phyloP scores from a whole-genome alignment of 2,329 filamentous ascomycete genomes.

The Cercospora sojina region DNA sequence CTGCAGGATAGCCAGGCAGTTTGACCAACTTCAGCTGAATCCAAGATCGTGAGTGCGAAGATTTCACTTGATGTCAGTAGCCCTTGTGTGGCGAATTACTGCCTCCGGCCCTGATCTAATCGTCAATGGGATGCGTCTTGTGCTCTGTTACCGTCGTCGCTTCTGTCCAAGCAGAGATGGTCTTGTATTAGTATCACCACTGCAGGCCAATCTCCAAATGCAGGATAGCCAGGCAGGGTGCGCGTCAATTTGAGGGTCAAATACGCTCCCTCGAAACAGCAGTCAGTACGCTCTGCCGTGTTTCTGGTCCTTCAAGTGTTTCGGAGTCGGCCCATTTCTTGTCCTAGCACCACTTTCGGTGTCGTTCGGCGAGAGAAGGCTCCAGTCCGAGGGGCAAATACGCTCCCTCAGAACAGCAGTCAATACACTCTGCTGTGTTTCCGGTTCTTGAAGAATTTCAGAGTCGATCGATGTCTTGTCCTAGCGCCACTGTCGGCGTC shows the following conservation, averaged over 20 bases:
- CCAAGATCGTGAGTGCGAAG: not conserved
- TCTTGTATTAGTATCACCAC: not conserved
- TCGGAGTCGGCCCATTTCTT: not conserved
- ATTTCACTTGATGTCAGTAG: not conserved
- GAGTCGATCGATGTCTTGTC: not conserved
- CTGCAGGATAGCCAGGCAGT: constrained; percentile 3
- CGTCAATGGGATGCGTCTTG: not conserved
- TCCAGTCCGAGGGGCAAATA: not conserved
- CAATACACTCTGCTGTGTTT: not conserved
- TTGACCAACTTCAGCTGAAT: not conserved
- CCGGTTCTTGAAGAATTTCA: not conserved
- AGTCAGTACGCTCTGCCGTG: not conserved
- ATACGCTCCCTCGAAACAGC: not conserved
- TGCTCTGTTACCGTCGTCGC: not conserved
- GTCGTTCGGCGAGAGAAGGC: too few relatives aligned
- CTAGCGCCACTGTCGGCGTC: not conserved
- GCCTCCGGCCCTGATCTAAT: not conserved
- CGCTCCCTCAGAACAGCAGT: not conserved
- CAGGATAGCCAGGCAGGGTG: not conserved
- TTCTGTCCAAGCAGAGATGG: not conserved
- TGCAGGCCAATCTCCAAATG: constrained; percentile 1
- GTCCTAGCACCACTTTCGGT: not conserved
- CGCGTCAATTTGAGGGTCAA: not conserved
- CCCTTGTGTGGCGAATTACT: not conserved
- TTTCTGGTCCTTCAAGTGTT: not conserved